Evolutionary conservation across 2,329 filamentous ascomycete genomes (phyloP).

Genomic region (Pestalotiopsis fici): DNA sequence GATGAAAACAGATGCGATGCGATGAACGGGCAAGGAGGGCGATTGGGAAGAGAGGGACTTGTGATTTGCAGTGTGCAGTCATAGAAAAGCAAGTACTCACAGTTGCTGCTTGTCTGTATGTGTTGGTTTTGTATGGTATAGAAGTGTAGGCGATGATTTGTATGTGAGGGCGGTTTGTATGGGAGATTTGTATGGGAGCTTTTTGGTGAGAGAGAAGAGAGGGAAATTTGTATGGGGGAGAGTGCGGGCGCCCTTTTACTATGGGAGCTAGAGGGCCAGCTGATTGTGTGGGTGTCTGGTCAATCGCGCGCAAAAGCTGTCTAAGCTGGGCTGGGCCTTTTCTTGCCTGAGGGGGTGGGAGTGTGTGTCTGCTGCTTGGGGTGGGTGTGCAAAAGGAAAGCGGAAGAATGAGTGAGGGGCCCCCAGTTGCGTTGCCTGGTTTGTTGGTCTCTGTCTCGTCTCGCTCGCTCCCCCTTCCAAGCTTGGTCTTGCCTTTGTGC

Average conservation of each 20-base stretch:
- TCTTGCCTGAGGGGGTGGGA: background rate
- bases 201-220: constrained; percentile 64
- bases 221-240: constrained; percentile 57
- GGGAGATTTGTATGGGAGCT: constrained; percentile 53
- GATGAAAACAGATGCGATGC: background rate
- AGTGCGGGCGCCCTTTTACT: constrained; percentile 63
- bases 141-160: constrained; percentile 21
- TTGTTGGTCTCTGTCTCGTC: background rate
- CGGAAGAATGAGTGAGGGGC: background rate
- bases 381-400: background rate
- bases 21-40: background rate
- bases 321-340: background rate
- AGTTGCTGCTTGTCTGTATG: constrained; percentile 38
- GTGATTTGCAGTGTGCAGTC: constrained; percentile 36
- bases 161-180: constrained; percentile 46
- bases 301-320: constrained; percentile 15
- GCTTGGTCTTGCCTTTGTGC: background rate
- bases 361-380: background rate
- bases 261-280: constrained; percentile 57
- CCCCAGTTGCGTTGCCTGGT: background rate
- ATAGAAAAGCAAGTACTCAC: constrained; percentile 56
- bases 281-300: constrained; percentile 38
- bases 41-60: constrained; percentile 36
- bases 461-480: background rate
- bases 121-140: constrained; percentile 39